Conservation (phyloP, 441 rosid species). For the Pelargonium cotyledonis region DNA sequence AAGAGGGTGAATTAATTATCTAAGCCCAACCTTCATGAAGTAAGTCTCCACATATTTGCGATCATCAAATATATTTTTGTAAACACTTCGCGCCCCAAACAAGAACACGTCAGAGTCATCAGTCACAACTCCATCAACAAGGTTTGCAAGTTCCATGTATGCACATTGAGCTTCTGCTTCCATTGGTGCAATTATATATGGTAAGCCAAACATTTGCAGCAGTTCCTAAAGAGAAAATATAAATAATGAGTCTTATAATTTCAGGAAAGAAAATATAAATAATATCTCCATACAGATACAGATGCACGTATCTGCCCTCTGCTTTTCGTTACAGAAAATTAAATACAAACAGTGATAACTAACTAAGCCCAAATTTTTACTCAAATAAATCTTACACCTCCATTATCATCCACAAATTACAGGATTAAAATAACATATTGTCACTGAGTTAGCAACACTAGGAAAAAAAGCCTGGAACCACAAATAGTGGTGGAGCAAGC, state of each 20-base stretch:
- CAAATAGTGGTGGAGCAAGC: background rate
- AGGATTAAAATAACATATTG: background rate
- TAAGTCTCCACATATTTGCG: slow-evolving; percentile 97
- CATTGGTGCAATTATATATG: slow-evolving; percentile 95
- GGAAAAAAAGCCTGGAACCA: background rate
- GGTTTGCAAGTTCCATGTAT: slow-evolving; percentile 73
- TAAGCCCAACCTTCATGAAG: slow-evolving; percentile 64
- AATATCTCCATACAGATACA: background rate
- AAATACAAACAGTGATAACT: background rate
- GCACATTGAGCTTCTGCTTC: slow-evolving; percentile 99
- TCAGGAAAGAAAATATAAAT: background rate
- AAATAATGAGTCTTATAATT: background rate
- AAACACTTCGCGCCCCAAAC: slow-evolving; percentile 84
- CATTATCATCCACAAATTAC: background rate
- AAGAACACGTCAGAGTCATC: slow-evolving; percentile 95
- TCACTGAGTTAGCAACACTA: slow-evolving; percentile 6
- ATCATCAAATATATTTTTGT: slow-evolving; percentile 96
- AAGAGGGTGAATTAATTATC: background rate
- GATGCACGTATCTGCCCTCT: slow-evolving; percentile 3
- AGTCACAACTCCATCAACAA: slow-evolving; percentile 95
- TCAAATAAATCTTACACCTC: background rate
- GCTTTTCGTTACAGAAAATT: background rate
- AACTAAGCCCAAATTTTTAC: slow-evolving; percentile 1
- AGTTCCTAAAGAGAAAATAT: slow-evolving; percentile 51
- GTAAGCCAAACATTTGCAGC: slow-evolving; percentile 96